Evolutionary conservation across 345 rosid genomes (phyloP), one percentile per base, ranked within the genome.

Genomic region (Eucalyptus polybractea): DNA sequence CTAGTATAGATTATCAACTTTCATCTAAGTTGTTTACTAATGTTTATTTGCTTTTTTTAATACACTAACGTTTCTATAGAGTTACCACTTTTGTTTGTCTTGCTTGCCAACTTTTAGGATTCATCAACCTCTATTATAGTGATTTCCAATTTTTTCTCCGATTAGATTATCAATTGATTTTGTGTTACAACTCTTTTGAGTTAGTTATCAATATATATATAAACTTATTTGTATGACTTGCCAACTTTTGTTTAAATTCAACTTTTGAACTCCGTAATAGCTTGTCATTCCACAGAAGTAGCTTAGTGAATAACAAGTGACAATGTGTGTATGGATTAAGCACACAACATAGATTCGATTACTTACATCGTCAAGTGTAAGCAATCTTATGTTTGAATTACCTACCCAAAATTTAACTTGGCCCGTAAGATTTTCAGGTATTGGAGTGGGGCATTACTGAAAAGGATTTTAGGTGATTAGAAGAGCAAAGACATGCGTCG

Each of bases 201-300:
- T 56, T 54, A 22, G 10, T 54, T 2, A 54, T 54, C 60, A 4
- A 54, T 54, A 8, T 54, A 50, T 50, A 54, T 54, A 8, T 37
- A 40, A 24, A 25, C 14, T 11, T 25, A 60, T 27, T 31, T 27
- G 31, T 27, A 6, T 27, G 31, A 60, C 69, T 60, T 27, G 69
- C 69, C 69, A 60, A 60, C 69, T 60, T 60, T 27, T 60, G 62
- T 56, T 2, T 16, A 19, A 42, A 40, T 72, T 33, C 42, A 72
- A 19, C 45, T 72, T 0, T 19, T 37, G 81, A 19, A 37, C 27
- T 72, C 0, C 3, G 6, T 19, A 37, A 72, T 37, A 5, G 0
- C 13, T 13, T 11, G 27, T 72, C 12, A 21, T 37, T 72, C 13
- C 27, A 37, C 42, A 10, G 2, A 10, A 6, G 45, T 72, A 10